A percentile compares a stretch with the other conserved stretches of the same genome.
These are phyloP conservation scores for Tillandsia leiboldiana DNA, from an alignment of 176 grass and related monocot genomes.

Conservation along the genomic window DNA sequence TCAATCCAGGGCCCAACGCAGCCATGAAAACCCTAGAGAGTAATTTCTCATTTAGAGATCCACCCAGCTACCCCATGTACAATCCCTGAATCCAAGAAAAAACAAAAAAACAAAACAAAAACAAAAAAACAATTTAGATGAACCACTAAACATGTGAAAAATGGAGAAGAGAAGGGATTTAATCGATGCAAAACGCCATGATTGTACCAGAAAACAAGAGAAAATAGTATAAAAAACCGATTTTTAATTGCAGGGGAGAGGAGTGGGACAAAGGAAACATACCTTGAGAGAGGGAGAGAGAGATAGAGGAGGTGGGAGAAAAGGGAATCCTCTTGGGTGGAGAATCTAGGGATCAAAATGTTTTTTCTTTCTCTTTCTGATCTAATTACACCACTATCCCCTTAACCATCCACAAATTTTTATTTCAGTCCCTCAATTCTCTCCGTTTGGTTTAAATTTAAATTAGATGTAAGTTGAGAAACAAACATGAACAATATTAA, in stretches of 20 bases:
- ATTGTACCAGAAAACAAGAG: slow-evolving; percentile 5
- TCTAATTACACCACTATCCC: no score
- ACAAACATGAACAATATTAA: no score
- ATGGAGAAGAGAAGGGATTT: not conserved
- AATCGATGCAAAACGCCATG: not conserved
- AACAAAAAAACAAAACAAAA: not conserved
- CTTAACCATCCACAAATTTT: no score
- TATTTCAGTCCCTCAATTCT: no score
- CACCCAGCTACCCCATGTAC: slow-evolving; percentile 8
- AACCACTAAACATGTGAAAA: not conserved
- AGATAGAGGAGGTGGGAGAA: no score
- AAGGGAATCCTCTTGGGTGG: no score
- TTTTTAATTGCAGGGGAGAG: not conserved
- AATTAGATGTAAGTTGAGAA: no score
- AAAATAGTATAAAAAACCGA: not conserved
- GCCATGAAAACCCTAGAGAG: not conserved
- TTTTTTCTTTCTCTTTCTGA: no score
- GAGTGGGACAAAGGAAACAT: slow-evolving; percentile 4
- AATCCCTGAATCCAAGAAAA: slow-evolving; percentile 1
- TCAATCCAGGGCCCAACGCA: no score
- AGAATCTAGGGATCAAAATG: no score
- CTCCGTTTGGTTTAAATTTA: no score
- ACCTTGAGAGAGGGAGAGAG: not conserved
- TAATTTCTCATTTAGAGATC: slow-evolving; percentile 5
- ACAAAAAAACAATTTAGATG: slow-evolving; percentile 1